Evolutionary conservation across 1,139 yeast genomes (phyloP).

Genomic region (Blastobotrys elegans): DNA sequence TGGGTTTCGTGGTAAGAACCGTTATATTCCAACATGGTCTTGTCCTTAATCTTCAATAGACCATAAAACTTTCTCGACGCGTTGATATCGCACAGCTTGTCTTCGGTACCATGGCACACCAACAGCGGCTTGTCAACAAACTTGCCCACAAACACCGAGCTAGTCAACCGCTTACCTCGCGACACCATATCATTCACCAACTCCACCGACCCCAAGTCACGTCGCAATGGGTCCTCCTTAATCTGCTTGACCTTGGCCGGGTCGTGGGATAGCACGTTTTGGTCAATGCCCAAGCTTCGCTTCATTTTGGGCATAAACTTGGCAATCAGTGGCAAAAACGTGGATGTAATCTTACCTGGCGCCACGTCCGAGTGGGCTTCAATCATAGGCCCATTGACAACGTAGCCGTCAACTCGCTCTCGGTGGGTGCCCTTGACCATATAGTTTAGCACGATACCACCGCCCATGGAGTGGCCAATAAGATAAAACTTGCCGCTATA

Average conservation of each 20-base stretch:
- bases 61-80: slow-evolving; percentile 49
- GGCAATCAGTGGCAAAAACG: slow-evolving; percentile 46
- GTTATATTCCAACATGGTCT: slow-evolving; percentile 34
- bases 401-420: slow-evolving; percentile 50
- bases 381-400: slow-evolving; percentile 66
- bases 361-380: slow-evolving; percentile 49
- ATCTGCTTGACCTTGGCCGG: slow-evolving; percentile 26
- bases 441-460: slow-evolving; percentile 73
- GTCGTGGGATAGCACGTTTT: slow-evolving; percentile 54
- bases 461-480: slow-evolving; percentile 96
- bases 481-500: slow-evolving; percentile 47
- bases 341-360: slow-evolving; percentile 48
- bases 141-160: slow-evolving; percentile 40
- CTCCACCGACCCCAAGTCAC: slow-evolving; percentile 45
- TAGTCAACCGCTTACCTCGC: slow-evolving; percentile 53
- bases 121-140: slow-evolving; percentile 46
- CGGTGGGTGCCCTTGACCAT: slow-evolving; percentile 59
- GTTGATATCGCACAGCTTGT: slow-evolving; percentile 50
- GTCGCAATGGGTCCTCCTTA: slow-evolving; percentile 28
- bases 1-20: slow-evolving; percentile 35
- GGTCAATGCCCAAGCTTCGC: slow-evolving; percentile 52
- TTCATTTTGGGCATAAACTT: slow-evolving; percentile 49
- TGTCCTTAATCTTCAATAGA: slow-evolving; percentile 35
- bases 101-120: slow-evolving; percentile 51
- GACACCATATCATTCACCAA: slow-evolving; percentile 60